Base-by-base conservation (phyloP, 371 early-diverging fungal species). In the Capniomyces stellatus region DNA sequence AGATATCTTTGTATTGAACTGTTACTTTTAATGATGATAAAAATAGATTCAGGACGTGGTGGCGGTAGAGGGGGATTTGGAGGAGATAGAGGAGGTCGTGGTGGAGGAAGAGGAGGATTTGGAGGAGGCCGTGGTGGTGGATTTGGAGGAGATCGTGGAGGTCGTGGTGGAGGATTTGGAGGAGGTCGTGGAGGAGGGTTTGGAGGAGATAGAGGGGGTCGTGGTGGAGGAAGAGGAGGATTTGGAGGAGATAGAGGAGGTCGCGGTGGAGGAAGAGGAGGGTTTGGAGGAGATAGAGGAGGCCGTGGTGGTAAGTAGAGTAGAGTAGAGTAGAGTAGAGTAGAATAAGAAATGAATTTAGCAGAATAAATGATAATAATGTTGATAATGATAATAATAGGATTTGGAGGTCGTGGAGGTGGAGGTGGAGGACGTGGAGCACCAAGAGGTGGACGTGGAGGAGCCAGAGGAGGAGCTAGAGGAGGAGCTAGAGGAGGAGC, bases 401-500 rank as follows among this genome's bases (percentile, higher is more conserved):
- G n/a, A n/a, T n/a, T n/a, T 35, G 72, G 67, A 24, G 64, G 52
- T 42, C 57, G 69, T 49, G 70, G 68, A 52, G 71, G 75, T 46
- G 67, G 73, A 27, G 71, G 69, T 54, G 71, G 71, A 55, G 73
- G 76, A 54, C 77, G 67, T 31, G 30, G 40, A 40, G 70, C 71
- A 13, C 50, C 51, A 13, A 31, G 60, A 51, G 71, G 63, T 58
- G 69, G 70, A 51, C 70, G 76, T 58, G 74, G 72, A 27, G 61
- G 56, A 48, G 62, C 70, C 39, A 67, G 71, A 29, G 66, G 65
- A 19, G 79, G 71, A 24, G 69, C 55, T 30, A 48, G 74, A 28
- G 76, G 85, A 15, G 91, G 91, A 29, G 89, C 87, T 58, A 75
- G 71, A 60, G 91, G 89, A 28, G 90, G 90, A 28, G 75, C 84